A percentile compares a stretch with the other conserved stretches of the same genome.
phyloP scores from a whole-genome alignment of 1,139 yeast genomes.

The Blastobotrys ciferrii region DNA sequence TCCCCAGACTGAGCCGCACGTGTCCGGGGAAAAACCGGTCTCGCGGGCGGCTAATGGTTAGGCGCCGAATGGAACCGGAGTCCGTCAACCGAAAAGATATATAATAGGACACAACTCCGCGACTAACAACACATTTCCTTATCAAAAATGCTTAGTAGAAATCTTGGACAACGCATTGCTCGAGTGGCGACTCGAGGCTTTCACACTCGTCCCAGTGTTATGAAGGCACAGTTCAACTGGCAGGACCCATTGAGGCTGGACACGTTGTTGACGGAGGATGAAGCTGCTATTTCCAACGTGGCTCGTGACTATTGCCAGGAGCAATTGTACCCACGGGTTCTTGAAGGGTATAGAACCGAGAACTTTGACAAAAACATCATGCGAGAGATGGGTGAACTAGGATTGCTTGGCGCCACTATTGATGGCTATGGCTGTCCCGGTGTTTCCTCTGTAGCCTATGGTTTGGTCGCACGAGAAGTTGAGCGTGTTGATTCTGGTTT shows the following conservation, averaged over 20 bases:
- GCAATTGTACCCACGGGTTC: constrained; percentile 40
- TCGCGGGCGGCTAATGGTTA: background rate
- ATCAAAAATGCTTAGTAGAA: constrained; percentile 4
- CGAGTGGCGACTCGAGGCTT: background rate
- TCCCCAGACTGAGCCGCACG: background rate
- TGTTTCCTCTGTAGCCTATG: constrained; percentile 43
- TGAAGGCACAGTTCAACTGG: constrained; percentile 35
- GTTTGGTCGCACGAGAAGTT: constrained; percentile 45
- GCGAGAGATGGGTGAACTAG: constrained; percentile 45
- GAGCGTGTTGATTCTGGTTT: constrained; percentile 47
- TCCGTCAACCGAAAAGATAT: background rate
- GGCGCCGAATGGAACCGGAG: background rate
- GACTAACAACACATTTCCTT: too few species aligned
- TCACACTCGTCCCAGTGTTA: constrained; percentile 3
- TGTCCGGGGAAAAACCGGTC: background rate
- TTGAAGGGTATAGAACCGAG: constrained; percentile 44
- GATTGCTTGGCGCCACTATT: constrained; percentile 43
- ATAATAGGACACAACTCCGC: too few species aligned
- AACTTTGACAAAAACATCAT: constrained; percentile 38
- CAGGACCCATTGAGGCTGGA: constrained; percentile 40
- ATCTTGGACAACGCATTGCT: background rate
- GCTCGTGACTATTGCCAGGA: constrained; percentile 43
- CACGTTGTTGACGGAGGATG: constrained; percentile 42
- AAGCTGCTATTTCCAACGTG: constrained; percentile 40
- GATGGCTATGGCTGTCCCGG: constrained; percentile 47